Percentiles rank a stretch among this genome's conserved stretches.
Conservation (phyloP, 176 grass and related monocot genomes). For the Hordeum marinum region DNA sequence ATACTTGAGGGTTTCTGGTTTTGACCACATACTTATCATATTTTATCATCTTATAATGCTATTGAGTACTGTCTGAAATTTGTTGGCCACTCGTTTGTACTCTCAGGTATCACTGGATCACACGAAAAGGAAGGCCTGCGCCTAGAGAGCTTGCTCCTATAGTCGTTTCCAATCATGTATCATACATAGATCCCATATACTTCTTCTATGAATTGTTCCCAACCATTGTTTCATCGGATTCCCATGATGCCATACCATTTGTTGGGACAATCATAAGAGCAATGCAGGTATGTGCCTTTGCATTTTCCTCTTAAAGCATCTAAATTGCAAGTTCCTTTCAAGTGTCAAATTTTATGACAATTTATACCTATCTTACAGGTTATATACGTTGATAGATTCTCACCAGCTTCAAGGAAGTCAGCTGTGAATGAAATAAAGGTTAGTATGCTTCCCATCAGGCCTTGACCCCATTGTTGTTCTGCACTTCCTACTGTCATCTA, state of each 20-base stretch:
- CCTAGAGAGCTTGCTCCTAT: slow-evolving; percentile 83
- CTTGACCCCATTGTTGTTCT: neutral
- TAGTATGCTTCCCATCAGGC: slow-evolving; percentile 25
- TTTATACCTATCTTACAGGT: slow-evolving; percentile 45
- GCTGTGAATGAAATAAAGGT: slow-evolving; percentile 99
- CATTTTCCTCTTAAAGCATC: neutral
- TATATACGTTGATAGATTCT: slow-evolving; percentile 99
- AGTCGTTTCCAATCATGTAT: slow-evolving; percentile 96
- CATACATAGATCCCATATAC: slow-evolving; percentile 90
- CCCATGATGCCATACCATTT: slow-evolving; percentile 89
- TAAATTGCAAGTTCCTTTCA: neutral
- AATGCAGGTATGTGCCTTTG: slow-evolving; percentile 68
- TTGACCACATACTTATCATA: neutral
- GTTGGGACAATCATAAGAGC: slow-evolving; percentile 96
- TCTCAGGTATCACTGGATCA: slow-evolving; percentile 92
- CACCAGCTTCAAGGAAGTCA: slow-evolving; percentile 69
- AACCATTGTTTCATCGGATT: slow-evolving; percentile 95
- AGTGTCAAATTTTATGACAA: slow-evolving; percentile 25
- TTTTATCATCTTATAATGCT: slow-evolving; percentile 2
- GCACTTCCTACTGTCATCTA: neutral
- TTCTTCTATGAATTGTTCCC: slow-evolving; percentile 97
- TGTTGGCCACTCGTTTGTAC: neutral
- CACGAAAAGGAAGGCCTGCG: slow-evolving; percentile 87
- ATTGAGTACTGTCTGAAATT: slow-evolving; percentile 10
- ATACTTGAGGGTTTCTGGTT: neutral